Conservation (phyloP, 164 flowering plant species). For the Brasenia schreberi region DNA sequence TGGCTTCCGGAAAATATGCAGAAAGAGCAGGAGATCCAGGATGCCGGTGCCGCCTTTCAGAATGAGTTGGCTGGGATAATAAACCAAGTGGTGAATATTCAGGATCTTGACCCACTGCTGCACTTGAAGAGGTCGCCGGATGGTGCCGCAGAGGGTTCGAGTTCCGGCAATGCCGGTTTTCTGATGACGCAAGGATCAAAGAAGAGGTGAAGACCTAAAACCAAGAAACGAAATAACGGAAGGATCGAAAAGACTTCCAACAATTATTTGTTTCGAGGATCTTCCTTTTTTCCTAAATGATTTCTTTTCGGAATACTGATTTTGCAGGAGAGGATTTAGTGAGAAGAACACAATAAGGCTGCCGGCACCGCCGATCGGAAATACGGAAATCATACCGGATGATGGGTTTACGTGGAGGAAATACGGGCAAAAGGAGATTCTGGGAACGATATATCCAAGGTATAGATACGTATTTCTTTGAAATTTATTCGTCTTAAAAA, state of each 20-base stretch:
- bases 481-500: background rate
- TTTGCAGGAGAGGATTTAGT: conserved; percentile 26
- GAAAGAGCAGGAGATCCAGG: background rate
- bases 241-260: background rate
- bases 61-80: conserved; percentile 2
- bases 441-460: conserved; percentile 61
- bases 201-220: background rate
- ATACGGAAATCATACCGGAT: conserved; percentile 63
- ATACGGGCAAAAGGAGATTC: conserved; percentile 68
- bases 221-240: background rate
- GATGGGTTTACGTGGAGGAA: conserved; percentile 81
- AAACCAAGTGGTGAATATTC: conserved; percentile 6
- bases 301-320: background rate
- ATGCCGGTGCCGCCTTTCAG: conserved; percentile 1
- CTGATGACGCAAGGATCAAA: background rate
- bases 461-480: conserved; percentile 6
- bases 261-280: too few relatives aligned
- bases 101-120: conserved; percentile 6
- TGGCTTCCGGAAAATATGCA: background rate
- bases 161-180: background rate
- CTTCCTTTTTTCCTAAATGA: too few relatives aligned
- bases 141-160: background rate
- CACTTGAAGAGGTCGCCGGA: background rate
- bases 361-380: conserved; percentile 46
- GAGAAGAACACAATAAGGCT: conserved; percentile 22